Conservation (phyloP, 2,329 filamentous ascomycete species). For the Orbilia javanica region DNA sequence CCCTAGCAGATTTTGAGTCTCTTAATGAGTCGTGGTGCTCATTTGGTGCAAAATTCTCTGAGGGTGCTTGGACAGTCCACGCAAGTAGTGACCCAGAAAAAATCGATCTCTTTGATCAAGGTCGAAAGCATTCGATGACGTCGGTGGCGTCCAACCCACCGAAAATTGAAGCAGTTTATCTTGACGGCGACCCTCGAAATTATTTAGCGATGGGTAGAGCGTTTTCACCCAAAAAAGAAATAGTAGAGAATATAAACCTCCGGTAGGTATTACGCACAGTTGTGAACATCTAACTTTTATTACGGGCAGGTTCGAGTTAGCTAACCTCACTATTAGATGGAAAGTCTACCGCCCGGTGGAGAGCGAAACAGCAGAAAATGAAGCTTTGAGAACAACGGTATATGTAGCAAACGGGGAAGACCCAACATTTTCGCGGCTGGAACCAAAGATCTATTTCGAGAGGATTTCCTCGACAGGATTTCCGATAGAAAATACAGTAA, state of each 20-base stretch:
- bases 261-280: neutral
- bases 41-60: conserved; percentile 20
- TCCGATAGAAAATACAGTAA: neutral
- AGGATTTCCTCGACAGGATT: neutral
- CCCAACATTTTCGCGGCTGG: conserved; percentile 19
- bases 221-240: neutral
- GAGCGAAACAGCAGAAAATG: neutral
- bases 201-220: neutral
- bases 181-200: neutral
- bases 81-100: conserved; percentile 3
- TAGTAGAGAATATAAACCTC: neutral
- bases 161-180: conserved; percentile 10
- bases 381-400: neutral
- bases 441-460: neutral
- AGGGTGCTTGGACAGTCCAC: conserved; percentile 21
- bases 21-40: conserved; percentile 27
- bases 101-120: conserved; percentile 10
- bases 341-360: conserved; percentile 33
- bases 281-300: neutral
- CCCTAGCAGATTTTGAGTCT: neutral
- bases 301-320: neutral
- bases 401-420: conserved; percentile 13
- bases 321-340: conserved; percentile 15
- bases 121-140: neutral
- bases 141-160: neutral